Base-by-base conservation (phyloP, 768 basidiomycete genomes). In the Suillus placidus region DNA sequence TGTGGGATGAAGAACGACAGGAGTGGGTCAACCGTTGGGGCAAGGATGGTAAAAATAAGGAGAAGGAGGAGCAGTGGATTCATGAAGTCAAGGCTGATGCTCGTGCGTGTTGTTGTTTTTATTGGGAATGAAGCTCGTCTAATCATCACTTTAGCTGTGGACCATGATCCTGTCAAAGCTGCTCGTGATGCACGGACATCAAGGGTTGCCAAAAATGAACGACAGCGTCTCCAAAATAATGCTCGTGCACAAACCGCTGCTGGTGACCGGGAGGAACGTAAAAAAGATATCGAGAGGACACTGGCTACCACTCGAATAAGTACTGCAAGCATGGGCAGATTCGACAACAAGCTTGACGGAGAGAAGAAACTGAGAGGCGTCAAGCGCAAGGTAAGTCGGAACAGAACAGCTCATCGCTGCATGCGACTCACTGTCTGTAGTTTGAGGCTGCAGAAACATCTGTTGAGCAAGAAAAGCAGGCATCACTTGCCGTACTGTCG, bases 281-380 rank as follows among this genome's bases (percentile, higher is more conserved):
- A 94, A 78, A 70, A 74, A 16, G 89, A 93, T 16, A 85, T 99
- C 20, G 91, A 95, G 26, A 83, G 84, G 64, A 90, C 91, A 2
- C 80, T 97, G 32, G 87, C 92, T 9, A 84, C 89, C 13, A 88
- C 91, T 2, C 87, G 92, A 66, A 80, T 82, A 35, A 95, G 95
- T 67, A 99, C 97, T 0, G 97, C 95, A 0, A 96, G 94, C 71
- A 90, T 99, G 90, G 97, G 97, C 69, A 90, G 86, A 71, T 99
- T 97, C 71, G 97, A 99, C 76, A 90, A 87, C 69, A 88, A 84
- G 73, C 84, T 99, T 26, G 91, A 96, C 61, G 96, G 96, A 14
- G 97, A 99, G 78, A 92, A 93, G 76, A 95, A 94, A 77, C 75
- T 88, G 52, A 87, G 87, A 42, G 95, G 95, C 7, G 80, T 95